These are phyloP conservation scores for Phyllosticta ampelicida DNA, from an alignment of 2,329 filamentous ascomycete genomes.

Conservation along the genomic window DNA sequence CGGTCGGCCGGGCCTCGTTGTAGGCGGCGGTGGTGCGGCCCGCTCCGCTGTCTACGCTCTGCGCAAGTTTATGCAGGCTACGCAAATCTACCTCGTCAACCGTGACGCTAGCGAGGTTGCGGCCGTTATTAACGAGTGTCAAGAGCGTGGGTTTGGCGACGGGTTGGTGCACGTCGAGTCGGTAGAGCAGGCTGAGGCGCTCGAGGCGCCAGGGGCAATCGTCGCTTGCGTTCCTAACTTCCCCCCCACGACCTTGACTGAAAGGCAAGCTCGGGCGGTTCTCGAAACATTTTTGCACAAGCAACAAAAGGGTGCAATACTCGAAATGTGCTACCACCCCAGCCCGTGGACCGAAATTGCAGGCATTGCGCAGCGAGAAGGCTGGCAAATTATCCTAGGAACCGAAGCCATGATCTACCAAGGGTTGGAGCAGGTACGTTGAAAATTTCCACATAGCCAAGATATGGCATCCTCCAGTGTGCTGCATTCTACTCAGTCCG, in stretches of 20 bases:
- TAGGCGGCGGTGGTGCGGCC: constrained; percentile 72
- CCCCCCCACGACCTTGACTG: constrained; percentile 52
- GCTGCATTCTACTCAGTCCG: neutral
- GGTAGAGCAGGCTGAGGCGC: constrained; percentile 45
- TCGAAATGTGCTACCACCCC: constrained; percentile 81
- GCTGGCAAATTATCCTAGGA: constrained; percentile 65
- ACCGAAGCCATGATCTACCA: constrained; percentile 72
- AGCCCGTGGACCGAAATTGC: constrained; percentile 56
- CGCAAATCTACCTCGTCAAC: constrained; percentile 66
- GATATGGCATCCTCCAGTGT: neutral
- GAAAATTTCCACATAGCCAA: neutral
- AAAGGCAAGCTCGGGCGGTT: constrained; percentile 49
- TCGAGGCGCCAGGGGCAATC: constrained; percentile 54
- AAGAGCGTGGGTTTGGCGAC: constrained; percentile 47
- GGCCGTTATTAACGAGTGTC: constrained; percentile 55
- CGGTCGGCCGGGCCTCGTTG: constrained; percentile 56
- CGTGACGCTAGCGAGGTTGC: constrained; percentile 57
- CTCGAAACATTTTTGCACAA: constrained; percentile 40
- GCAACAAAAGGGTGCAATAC: constrained; percentile 52
- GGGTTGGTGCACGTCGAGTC: constrained; percentile 51
- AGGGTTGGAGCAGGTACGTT: constrained; percentile 54
- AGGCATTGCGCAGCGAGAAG: constrained; percentile 46
- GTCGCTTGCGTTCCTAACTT: constrained; percentile 70
- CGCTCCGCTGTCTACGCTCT: constrained; percentile 67
- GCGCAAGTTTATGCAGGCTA: constrained; percentile 56